Evolutionary conservation across 2,329 filamentous ascomycete genomes (phyloP), one percentile per base, ranked within the genome.

Genomic region (Nannizziopsis barbatae): DNA sequence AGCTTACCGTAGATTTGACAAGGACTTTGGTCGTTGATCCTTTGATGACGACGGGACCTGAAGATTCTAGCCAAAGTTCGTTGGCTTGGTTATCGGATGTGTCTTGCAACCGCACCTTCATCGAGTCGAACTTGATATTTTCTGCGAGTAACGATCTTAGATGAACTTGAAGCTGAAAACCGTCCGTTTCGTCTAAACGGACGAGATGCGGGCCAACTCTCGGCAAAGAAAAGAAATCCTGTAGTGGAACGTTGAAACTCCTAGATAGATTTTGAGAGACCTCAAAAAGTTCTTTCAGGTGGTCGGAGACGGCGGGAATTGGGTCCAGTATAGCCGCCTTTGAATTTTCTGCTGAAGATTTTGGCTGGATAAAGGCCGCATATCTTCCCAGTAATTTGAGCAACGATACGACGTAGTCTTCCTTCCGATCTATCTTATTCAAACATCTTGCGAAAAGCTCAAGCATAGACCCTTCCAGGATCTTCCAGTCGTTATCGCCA

Each of bases 401-500:
- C 7, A 86, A 74, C 7, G 85, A 81, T 18, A 79, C 77, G 12
- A 89, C 80, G 58, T 88, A 93, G 53, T 94, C 86, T 45, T 90
- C 84, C 51, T 80, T 80, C 11, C 80, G 79, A 42, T 83, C 74
- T 22, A 95, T 75, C 56, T 86, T 76, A 55, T 84, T 83, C 22
- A 98, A 73, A 62, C 89, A 96, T 42, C 78, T 76, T 0, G 85
- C 79, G 62, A 95, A 92, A 74, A 95, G 83, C 54, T 86, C 78
- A 5, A 96, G 74, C 76, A 95, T 85, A 0, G 83, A 83, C 2
- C 87, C 71, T 60, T 96, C 88, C 10, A 95, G 72, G 0, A 82
- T 71, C 46, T 76, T 80, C 89, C 92, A 96, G 40, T 81, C 78
- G 49, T 77, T 80, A 49, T 83, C 79, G 0, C 83, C 83, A 57